A percentile compares a stretch with the other conserved stretches of the same genome.
Evolutionary conservation across 106 monocot species (phyloP).

Genomic region (Cymbidium sinense): DNA sequence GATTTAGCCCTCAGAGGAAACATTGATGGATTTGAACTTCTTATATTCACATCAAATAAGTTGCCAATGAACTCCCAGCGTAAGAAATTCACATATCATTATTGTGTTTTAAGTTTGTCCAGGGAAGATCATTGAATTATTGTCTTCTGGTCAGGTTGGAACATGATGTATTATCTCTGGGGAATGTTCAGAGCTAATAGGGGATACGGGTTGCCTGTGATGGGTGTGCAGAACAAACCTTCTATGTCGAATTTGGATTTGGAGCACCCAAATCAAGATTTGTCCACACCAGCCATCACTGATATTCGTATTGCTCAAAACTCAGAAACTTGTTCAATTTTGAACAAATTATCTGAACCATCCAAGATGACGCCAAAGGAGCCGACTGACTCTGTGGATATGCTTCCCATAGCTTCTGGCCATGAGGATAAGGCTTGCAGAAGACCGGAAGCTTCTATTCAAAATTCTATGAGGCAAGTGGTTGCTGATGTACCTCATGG

Average conservation of each 20-base stretch:
- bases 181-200: conserved; percentile 53
- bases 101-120: neutral
- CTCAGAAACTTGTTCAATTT: neutral
- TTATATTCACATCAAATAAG: conserved; percentile 70
- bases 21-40: conserved; percentile 54
- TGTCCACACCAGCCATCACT: neutral
- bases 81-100: conserved; percentile 23
- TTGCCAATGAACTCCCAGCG: conserved; percentile 58
- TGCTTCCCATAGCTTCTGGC: neutral
- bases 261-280: conserved; percentile 12
- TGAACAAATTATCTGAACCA: conserved; percentile 10
- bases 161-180: conserved; percentile 59
- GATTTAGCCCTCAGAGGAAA: conserved; percentile 67
- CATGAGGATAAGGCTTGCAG: neutral
- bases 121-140: neutral
- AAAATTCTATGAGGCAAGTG: neutral
- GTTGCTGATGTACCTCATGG: neutral
- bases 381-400: neutral
- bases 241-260: conserved; percentile 12
- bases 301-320: conserved; percentile 9
- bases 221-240: conserved; percentile 4
- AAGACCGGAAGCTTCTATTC: neutral
- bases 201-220: neutral
- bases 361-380: neutral
- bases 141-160: conserved; percentile 59